These are phyloP conservation scores for Penicillium sp. DNA, from an alignment of 2,329 filamentous ascomycete genomes.

Conservation along the genomic window DNA sequence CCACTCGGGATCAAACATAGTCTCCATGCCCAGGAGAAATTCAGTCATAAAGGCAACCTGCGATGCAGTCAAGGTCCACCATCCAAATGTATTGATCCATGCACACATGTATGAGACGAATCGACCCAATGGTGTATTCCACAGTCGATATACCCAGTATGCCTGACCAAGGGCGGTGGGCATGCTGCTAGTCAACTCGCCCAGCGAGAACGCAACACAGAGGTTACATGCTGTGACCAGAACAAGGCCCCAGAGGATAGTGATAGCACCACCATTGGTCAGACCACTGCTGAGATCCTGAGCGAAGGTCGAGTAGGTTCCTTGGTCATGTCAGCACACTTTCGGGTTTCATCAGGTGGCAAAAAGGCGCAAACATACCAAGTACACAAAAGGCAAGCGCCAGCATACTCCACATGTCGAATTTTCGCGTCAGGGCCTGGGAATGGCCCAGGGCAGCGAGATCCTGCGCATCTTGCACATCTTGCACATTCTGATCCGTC, in stretches of 20 bases:
- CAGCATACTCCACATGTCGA: constrained; percentile 58
- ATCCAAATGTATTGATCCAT: constrained; percentile 62
- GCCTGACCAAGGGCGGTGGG: constrained; percentile 62
- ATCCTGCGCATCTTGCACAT: constrained; percentile 40
- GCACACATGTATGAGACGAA: constrained; percentile 59
- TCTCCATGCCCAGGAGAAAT: constrained; percentile 58
- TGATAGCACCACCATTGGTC: constrained; percentile 55
- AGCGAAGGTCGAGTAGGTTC: constrained; percentile 60
- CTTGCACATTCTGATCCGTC: constrained; percentile 32
- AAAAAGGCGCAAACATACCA: constrained; percentile 28
- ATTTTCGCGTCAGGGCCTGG: constrained; percentile 49
- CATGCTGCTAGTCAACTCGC: constrained; percentile 59
- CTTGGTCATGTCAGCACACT: constrained; percentile 9
- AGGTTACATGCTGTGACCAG: constrained; percentile 56
- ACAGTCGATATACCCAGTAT: constrained; percentile 55
- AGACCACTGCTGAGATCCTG: constrained; percentile 55
- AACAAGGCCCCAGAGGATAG: constrained; percentile 57
- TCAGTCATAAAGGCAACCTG: constrained; percentile 60
- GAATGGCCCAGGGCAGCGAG: constrained; percentile 46
- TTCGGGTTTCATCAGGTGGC: not conserved
- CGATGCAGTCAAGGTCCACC: constrained; percentile 58
- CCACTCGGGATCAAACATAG: constrained; percentile 54
- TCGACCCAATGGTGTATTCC: constrained; percentile 44
- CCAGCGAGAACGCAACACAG: constrained; percentile 56
- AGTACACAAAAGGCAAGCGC: constrained; percentile 58